Evolutionary conservation across 495 filamentous ascomycete genomes (phyloP), one percentile per base, ranked within the genome.

Genomic region (Penicillium coprophilum): DNA sequence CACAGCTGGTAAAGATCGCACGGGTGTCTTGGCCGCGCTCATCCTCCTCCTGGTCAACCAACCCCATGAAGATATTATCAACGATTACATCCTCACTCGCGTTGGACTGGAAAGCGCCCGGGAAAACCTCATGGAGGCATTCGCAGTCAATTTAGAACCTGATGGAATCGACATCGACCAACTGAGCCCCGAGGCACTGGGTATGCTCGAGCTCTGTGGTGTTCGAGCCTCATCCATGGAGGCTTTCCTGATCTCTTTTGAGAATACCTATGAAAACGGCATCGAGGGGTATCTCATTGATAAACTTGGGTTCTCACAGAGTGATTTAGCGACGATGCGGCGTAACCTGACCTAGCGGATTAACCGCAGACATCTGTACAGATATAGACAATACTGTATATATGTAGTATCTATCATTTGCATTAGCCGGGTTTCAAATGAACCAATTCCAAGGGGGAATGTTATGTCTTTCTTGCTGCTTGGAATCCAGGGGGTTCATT

Each of bases 1-100:
- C 31, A 62, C 46, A 80, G 83, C 84, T 11, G 85, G 85, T 6
- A 82, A 85, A 56, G 84, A 87, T 56, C 77, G 85, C n/a, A 86
- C 85, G 0, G 85, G 85, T 4, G 80, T 87, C 1, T 63, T 87
- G 10, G 71, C 82, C 6, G 82, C 80, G 6, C 55, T 87, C 1
- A 64, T 88, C 7, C 63, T 85, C n/a, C 71, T 74, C 8, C 68
- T 88, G 0, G 79, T 82, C 10, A 80, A 77, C 10, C 71, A 71
- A 31, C 60, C 75, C 6, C 50, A 68, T 6, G 73, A 82, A 4
- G 66, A 66, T 10, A 73, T 86, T 27, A 61, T 66, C 31, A 57
- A 77, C 24, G 85, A 87, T 61, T 87, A 78, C 45, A 64, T 68
- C 6, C 62, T 71, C 30, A 71, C 66, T 4, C 70, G 71, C 3